Evolutionary conservation across 192 early-diverging fungal species (phyloP).

Genomic region (Linnemannia exigua): DNA sequence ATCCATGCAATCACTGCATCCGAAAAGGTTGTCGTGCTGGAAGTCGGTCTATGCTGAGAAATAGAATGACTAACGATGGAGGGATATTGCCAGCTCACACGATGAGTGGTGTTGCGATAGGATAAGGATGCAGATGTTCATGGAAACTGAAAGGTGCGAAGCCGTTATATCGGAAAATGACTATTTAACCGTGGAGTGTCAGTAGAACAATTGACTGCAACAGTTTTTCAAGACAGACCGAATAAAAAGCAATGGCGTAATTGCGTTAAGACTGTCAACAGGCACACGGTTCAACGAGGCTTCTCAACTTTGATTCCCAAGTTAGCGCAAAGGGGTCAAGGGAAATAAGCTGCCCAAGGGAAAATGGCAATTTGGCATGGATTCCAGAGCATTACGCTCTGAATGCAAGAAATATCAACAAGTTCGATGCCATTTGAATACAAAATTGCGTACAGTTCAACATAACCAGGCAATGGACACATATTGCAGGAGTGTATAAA

Average conservation of each 20-base stretch:
- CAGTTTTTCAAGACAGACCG: neutral
- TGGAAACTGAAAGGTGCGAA: too few relatives aligned
- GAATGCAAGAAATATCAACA: slow-evolving; percentile 17
- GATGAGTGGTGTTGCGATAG: too few relatives aligned
- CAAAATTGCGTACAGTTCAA: too few relatives aligned
- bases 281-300: slow-evolving; percentile 20
- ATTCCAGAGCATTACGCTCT: slow-evolving; percentile 11
- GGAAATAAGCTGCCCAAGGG: slow-evolving; percentile 11
- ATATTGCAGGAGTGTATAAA: too few relatives aligned
- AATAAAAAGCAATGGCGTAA: slow-evolving; percentile 6
- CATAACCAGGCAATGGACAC: too few relatives aligned
- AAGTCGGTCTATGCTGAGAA: neutral
- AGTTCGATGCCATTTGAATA: slow-evolving; percentile 5
- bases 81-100: slow-evolving; percentile 11
- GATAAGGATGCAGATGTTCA: neutral
- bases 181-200: too few relatives aligned
- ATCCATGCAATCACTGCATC: slow-evolving; percentile 2
- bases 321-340: slow-evolving; percentile 21
- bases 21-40: neutral
- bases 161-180: too few relatives aligned
- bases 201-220: slow-evolving; percentile 4
- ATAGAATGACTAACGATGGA: neutral
- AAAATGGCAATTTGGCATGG: slow-evolving; percentile 19
- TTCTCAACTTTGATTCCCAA: slow-evolving; percentile 22
- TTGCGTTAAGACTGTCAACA: slow-evolving; percentile 27